phyloP scores from a whole-genome alignment of 768 basidiomycete species.

The Leccinum sublutescens region DNA sequence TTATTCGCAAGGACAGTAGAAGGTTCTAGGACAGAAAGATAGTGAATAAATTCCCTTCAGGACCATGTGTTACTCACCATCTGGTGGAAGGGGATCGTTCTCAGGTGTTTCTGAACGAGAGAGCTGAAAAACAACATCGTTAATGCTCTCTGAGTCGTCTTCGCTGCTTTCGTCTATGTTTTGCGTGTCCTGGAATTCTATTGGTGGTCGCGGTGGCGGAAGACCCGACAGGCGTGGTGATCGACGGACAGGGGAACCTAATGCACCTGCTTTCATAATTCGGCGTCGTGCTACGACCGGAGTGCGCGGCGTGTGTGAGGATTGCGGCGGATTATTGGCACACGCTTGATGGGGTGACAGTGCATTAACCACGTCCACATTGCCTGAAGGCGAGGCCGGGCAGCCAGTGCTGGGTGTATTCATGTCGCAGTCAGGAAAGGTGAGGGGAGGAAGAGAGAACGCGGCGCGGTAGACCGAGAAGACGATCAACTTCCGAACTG shows the following conservation, averaged over 20 bases:
- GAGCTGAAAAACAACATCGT: constrained; percentile 24
- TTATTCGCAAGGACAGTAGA: constrained; percentile 63
- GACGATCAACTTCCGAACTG: neutral
- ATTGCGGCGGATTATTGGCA: constrained; percentile 47
- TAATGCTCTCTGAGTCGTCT: constrained; percentile 31
- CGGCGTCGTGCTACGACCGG: constrained; percentile 32
- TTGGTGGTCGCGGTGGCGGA: constrained; percentile 27
- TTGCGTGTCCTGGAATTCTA: constrained; percentile 11
- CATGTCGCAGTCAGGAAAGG: constrained; percentile 16
- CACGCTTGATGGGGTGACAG: constrained; percentile 42
- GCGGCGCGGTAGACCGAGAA: neutral
- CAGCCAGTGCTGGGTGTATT: constrained; percentile 20
- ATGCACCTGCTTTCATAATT: constrained; percentile 26
- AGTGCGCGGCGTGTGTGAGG: constrained; percentile 50
- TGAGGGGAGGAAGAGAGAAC: neutral
- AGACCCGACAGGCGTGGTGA: constrained; percentile 51
- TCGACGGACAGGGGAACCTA: constrained; percentile 41
- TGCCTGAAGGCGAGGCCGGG: constrained; percentile 29
- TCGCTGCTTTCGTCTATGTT: constrained; percentile 27
- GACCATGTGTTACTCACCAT: constrained; percentile 34
- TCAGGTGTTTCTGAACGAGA: constrained; percentile 51
- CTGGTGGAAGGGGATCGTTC: constrained; percentile 42
- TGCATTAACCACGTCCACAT: constrained; percentile 43
- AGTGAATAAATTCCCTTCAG: constrained; percentile 6
- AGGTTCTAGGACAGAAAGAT: constrained; percentile 47